phyloP scores from a whole-genome alignment of 805 yeast species.

The Danielozyma ontarioensis region DNA sequence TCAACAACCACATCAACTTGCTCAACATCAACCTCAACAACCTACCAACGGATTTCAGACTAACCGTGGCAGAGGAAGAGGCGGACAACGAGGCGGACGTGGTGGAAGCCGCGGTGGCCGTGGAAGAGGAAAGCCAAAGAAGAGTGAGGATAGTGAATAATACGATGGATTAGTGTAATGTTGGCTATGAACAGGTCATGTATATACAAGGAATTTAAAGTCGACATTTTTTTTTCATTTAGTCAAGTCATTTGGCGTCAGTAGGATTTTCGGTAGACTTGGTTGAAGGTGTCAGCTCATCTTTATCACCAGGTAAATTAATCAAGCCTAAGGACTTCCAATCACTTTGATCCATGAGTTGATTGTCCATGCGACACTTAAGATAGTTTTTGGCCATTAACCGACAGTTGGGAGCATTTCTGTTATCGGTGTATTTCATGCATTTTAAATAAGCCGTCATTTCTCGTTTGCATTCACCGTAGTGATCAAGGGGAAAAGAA shows the following conservation, averaged over 20 bases:
- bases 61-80: constrained; percentile 9
- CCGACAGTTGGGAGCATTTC: constrained; percentile 89
- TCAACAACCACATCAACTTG: constrained; percentile 4
- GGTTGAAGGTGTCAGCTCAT: too few relatives aligned
- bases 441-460: constrained; percentile 78
- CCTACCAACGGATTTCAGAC: neutral
- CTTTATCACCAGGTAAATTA: constrained; percentile 34
- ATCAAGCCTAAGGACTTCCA: constrained; percentile 42
- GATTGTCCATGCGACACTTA: constrained; percentile 82
- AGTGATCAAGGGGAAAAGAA: constrained; percentile 90
- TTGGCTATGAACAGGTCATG: too few relatives aligned
- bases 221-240: neutral
- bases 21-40: constrained; percentile 1
- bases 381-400: constrained; percentile 75
- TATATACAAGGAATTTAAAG: neutral
- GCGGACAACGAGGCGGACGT: constrained; percentile 11
- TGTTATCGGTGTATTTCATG: constrained; percentile 68
- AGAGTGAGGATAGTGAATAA: too few relatives aligned
- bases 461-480: constrained; percentile 69
- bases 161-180: too few relatives aligned
- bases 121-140: too few relatives aligned
- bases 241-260: constrained; percentile 1
- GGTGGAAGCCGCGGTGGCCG: constrained; percentile 14
- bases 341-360: constrained; percentile 36
- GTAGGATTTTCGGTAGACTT: constrained; percentile 1